Percentiles rank a stretch among this genome's conserved stretches.
Conservation (phyloP, 768 basidiomycete genomes). For the Boletellus emodensis region DNA sequence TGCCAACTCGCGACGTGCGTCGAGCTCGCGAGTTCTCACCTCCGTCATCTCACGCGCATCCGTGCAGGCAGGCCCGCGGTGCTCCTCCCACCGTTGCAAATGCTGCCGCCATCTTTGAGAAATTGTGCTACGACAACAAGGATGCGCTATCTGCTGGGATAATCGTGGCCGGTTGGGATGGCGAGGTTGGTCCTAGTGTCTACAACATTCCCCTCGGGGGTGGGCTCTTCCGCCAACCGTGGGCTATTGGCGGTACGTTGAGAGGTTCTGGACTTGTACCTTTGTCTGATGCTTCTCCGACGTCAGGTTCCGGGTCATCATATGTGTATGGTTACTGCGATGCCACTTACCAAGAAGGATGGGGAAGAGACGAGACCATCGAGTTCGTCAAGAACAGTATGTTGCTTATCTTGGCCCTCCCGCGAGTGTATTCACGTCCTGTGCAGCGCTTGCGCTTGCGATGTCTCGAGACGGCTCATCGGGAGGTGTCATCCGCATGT, state of each 20-base stretch:
- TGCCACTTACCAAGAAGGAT: slow-evolving; percentile 93
- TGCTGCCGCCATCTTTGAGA: slow-evolving; percentile 81
- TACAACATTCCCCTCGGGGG: slow-evolving; percentile 98
- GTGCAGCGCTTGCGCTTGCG: slow-evolving; percentile 81
- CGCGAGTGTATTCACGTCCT: slow-evolving; percentile 3
- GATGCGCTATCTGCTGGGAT: slow-evolving; percentile 86
- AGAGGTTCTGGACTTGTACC: neutral
- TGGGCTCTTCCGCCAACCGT: slow-evolving; percentile 94
- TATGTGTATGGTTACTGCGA: slow-evolving; percentile 99
- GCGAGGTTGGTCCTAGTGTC: slow-evolving; percentile 82
- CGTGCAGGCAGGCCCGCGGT: slow-evolving; percentile 51
- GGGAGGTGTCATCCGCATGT: slow-evolving; percentile 96
- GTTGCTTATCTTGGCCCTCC: slow-evolving; percentile 29
- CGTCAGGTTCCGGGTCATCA: slow-evolving; percentile 84
- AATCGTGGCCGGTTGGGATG: slow-evolving; percentile 98
- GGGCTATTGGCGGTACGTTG: slow-evolving; percentile 91
- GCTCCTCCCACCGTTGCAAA: slow-evolving; percentile 72
- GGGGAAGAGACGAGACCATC: slow-evolving; percentile 85
- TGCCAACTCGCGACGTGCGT: slow-evolving; percentile 73
- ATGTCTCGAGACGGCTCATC: slow-evolving; percentile 99
- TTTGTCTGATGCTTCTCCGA: neutral
- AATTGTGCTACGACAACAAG: slow-evolving; percentile 91
- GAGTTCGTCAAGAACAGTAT: slow-evolving; percentile 94
- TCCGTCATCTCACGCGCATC: slow-evolving; percentile 1
- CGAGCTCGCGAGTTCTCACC: neutral